Evolutionary conservation across 352 stramenopile species (phyloP).

Genomic region (Phytophthora pistaciae): DNA sequence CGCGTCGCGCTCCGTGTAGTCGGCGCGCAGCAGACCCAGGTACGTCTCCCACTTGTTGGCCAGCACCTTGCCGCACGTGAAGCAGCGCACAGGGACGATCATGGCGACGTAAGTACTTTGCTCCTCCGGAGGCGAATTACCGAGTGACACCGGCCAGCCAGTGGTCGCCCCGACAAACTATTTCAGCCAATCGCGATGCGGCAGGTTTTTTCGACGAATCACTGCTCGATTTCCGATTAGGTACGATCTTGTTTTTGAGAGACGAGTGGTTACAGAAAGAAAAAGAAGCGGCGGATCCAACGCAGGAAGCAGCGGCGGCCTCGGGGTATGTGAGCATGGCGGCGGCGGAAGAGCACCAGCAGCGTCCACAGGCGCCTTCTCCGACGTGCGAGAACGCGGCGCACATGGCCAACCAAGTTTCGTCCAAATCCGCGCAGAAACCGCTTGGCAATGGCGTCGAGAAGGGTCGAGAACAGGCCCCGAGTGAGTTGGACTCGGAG

Average conservation of each 20-base stretch:
- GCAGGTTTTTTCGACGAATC: not conserved
- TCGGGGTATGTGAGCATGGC: constrained; percentile 35
- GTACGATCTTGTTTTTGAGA: constrained; percentile 14
- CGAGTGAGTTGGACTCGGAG: constrained; percentile 7
- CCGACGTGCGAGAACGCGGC: constrained; percentile 17
- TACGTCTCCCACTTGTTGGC: constrained; percentile 99
- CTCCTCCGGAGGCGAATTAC: constrained; percentile 23
- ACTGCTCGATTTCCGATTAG: not conserved
- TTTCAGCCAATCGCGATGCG: constrained; percentile 14
- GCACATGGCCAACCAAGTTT: constrained; percentile 19
- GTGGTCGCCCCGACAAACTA: not conserved
- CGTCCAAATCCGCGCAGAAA: constrained; percentile 18
- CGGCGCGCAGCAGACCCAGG: constrained; percentile 95
- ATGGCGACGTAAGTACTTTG: constrained; percentile 59
- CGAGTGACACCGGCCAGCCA: constrained; percentile 26
- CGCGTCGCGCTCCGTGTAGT: constrained; percentile 98
- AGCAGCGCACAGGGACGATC: constrained; percentile 99
- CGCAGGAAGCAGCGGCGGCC: not conserved
- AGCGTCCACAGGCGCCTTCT: constrained; percentile 2
- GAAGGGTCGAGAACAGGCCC: constrained; percentile 4
- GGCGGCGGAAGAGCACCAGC: constrained; percentile 22
- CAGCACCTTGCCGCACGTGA: constrained; percentile 99
- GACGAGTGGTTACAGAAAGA: constrained; percentile 13
- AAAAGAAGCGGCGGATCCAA: constrained; percentile 24
- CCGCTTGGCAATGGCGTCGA: constrained; percentile 7